Percentiles rank a stretch among this genome's conserved stretches.
Conservation (phyloP, 345 rosid genomes). For the Citrus inodora region DNA sequence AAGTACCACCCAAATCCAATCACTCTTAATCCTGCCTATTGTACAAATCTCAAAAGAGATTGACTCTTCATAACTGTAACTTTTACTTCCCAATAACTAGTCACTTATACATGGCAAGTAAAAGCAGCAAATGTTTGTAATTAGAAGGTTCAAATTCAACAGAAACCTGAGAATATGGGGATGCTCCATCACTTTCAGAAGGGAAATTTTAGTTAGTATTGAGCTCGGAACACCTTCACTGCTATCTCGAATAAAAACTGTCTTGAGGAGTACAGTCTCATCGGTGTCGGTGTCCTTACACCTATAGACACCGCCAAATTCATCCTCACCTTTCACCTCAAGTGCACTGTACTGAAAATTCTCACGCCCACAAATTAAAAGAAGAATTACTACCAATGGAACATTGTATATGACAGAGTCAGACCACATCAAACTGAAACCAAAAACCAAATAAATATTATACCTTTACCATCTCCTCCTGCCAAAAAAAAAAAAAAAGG, state of each 20-base stretch:
- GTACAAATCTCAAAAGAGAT: background rate
- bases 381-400: background rate
- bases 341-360: background rate
- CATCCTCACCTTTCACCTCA: background rate
- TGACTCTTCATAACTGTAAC: background rate
- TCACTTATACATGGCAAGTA: background rate
- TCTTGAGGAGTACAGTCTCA: background rate
- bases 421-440: background rate
- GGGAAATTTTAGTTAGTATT: background rate
- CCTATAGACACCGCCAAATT: background rate
- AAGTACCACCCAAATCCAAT: background rate
- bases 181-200: background rate
- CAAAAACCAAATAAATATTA: background rate
- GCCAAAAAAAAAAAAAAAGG: background rate
- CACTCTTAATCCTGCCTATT: too few species aligned
- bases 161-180: background rate
- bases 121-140: background rate
- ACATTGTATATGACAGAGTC: background rate
- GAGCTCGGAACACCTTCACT: background rate
- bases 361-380: background rate
- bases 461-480: background rate
- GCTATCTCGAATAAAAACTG: background rate
- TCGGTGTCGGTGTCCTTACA: background rate
- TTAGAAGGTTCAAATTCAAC: background rate
- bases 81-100: background rate